Conservation (phyloP, 192 early-diverging fungal genomes). For the Geranomyces michiganensis region DNA sequence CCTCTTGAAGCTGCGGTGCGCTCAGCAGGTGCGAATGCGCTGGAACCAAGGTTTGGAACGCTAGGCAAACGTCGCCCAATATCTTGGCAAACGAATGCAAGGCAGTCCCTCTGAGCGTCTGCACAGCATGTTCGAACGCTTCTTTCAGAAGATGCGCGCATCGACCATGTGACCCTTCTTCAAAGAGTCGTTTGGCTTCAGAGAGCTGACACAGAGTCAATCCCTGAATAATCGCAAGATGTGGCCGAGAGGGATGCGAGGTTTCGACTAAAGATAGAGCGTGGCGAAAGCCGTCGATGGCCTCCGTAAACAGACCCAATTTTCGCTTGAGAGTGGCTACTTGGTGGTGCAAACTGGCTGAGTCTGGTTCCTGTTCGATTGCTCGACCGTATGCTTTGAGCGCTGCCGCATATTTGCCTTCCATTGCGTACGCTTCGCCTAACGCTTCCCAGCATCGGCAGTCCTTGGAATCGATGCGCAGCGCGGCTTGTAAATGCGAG, state of each 20-base stretch:
- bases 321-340: constrained; percentile 34
- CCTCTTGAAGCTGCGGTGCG: background rate
- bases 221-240: constrained; percentile 40
- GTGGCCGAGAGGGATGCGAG: background rate
- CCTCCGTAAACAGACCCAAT: constrained; percentile 41
- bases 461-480: constrained; percentile 73
- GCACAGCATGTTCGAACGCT: constrained; percentile 22
- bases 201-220: constrained; percentile 31
- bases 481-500: constrained; percentile 72
- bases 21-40: constrained; percentile 1
- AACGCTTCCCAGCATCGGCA: constrained; percentile 54
- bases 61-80: constrained; percentile 41
- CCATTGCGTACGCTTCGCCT: constrained; percentile 47
- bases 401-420: constrained; percentile 81
- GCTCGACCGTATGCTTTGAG: constrained; percentile 76
- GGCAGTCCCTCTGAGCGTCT: background rate
- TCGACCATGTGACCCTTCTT: constrained; percentile 33
- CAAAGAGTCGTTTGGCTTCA: constrained; percentile 27
- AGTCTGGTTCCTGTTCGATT: constrained; percentile 58
- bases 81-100: constrained; percentile 40
- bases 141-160: constrained; percentile 30
- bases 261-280: constrained; percentile 2
- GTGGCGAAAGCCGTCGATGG: constrained; percentile 31
- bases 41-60: constrained; percentile 27
- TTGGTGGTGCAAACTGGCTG: constrained; percentile 33